Conservation (phyloP, 1,284 basidiomycete species). For the Cryptococcus sp. region DNA sequence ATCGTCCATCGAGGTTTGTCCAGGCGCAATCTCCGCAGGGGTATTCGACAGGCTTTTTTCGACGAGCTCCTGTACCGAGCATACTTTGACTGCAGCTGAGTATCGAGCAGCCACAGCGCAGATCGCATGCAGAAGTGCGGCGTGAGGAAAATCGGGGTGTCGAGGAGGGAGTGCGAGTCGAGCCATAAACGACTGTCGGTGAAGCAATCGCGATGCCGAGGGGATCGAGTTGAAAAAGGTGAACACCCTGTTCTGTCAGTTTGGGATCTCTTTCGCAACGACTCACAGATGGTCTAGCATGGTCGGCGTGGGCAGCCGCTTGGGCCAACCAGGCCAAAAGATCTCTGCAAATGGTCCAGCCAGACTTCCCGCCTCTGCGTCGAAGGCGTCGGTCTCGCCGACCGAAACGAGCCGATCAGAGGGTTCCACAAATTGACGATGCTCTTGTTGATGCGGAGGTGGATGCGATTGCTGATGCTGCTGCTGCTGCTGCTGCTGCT, state of each 20-base stretch:
- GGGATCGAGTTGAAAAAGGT: slow-evolving; percentile 42
- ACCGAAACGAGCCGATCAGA: background rate
- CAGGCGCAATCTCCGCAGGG: background rate
- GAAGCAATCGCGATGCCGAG: slow-evolving; percentile 38
- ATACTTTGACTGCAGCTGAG: slow-evolving; percentile 27
- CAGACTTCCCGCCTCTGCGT: slow-evolving; percentile 19
- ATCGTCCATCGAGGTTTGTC: slow-evolving; percentile 13
- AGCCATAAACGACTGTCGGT: slow-evolving; percentile 37
- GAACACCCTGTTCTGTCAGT: slow-evolving; percentile 31
- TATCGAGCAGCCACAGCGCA: slow-evolving; percentile 44
- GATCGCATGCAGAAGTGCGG: slow-evolving; percentile 46
- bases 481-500: too few relatives aligned
- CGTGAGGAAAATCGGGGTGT: slow-evolving; percentile 45
- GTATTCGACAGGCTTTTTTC: background rate
- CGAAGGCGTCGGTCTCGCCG: background rate
- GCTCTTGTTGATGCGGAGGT: background rate
- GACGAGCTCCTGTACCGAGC: slow-evolving; percentile 10
- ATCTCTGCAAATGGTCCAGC: slow-evolving; percentile 27
- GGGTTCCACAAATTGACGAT: background rate
- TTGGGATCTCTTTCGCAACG: background rate
- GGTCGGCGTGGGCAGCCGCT: slow-evolving; percentile 32
- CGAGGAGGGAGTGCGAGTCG: slow-evolving; percentile 46
- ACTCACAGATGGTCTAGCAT: slow-evolving; percentile 41
- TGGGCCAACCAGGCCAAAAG: slow-evolving; percentile 42
- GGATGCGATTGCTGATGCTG: background rate